phyloP scores from a whole-genome alignment of 192 early-diverging fungal species.

The Thoreauomyces humboldtii region DNA sequence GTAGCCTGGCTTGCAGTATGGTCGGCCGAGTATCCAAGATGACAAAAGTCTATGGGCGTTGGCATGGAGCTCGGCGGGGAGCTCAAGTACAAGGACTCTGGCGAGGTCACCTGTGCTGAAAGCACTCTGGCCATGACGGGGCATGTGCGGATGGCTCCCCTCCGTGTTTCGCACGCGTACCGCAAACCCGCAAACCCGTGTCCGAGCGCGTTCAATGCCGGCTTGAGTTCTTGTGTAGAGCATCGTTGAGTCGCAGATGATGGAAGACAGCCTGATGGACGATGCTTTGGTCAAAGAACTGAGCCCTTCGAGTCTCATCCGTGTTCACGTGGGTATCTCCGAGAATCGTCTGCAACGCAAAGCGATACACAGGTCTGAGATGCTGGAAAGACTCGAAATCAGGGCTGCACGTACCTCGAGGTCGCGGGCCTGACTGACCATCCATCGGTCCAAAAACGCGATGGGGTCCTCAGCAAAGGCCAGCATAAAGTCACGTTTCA shows the following conservation, averaged over 20 bases:
- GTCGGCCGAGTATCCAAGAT: too few relatives aligned
- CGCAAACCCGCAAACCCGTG: too few relatives aligned
- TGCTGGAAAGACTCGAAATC: neutral
- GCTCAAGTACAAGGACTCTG: too few relatives aligned
- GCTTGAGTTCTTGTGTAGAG: too few relatives aligned
- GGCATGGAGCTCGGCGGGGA: too few relatives aligned
- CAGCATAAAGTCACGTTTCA: constrained; percentile 91
- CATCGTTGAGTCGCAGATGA: constrained; percentile 56
- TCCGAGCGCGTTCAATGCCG: too few relatives aligned
- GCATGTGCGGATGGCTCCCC: too few relatives aligned
- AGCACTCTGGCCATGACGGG: too few relatives aligned
- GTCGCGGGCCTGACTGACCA: constrained; percentile 89
- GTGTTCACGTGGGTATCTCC: constrained; percentile 72
- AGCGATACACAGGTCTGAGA: neutral
- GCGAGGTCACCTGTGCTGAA: too few relatives aligned
- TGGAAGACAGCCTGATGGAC: constrained; percentile 90
- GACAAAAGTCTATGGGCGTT: too few relatives aligned
- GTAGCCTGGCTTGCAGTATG: too few relatives aligned
- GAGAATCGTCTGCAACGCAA: constrained; percentile 60
- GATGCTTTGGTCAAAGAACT: constrained; percentile 75
- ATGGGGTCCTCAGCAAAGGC: constrained; percentile 82
- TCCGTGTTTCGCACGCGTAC: too few relatives aligned
- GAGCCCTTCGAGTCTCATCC: constrained; percentile 68
- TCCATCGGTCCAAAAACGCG: constrained; percentile 89
- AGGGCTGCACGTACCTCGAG: constrained; percentile 72